Evolutionary conservation across 305 asterid genomes (phyloP).

Genomic region (Solanum chacoense): DNA sequence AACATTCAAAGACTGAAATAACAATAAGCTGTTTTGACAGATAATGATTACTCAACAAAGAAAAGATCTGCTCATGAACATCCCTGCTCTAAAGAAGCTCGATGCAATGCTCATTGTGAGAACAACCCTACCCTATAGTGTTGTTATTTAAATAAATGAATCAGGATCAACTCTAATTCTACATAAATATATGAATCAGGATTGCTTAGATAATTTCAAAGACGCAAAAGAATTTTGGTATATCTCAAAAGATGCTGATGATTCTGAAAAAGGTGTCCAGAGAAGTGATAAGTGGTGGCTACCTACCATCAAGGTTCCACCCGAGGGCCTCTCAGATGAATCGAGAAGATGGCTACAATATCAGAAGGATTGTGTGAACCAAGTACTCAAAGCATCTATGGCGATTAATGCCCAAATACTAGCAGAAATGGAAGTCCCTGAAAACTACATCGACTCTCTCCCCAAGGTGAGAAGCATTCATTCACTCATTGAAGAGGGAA

Average conservation of each 20-base stretch:
- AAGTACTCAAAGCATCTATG: slow-evolving; percentile 85
- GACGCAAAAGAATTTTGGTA: slow-evolving; percentile 66
- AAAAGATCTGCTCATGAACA: slow-evolving; percentile 54
- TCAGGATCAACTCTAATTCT: not conserved
- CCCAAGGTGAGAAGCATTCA: slow-evolving; percentile 47
- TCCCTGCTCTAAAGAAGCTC: slow-evolving; percentile 81
- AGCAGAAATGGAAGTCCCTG: slow-evolving; percentile 83
- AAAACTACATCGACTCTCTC: slow-evolving; percentile 72
- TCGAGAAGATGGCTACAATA: slow-evolving; percentile 18
- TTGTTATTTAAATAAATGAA: not conserved
- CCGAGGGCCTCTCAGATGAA: slow-evolving; percentile 54
- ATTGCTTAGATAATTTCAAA: slow-evolving; percentile 49
- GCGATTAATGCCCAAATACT: slow-evolving; percentile 78
- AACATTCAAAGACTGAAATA: not conserved
- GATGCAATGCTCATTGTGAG: slow-evolving; percentile 75
- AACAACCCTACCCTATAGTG: not conserved
- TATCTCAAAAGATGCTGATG: slow-evolving; percentile 54
- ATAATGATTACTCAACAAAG: slow-evolving; percentile 80
- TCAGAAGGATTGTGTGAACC: slow-evolving; percentile 45
- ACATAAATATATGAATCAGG: slow-evolving; percentile 19
- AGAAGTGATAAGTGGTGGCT: slow-evolving; percentile 83
- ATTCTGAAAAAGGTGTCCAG: slow-evolving; percentile 62
- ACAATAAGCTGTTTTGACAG: slow-evolving; percentile 13
- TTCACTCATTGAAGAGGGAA: not conserved
- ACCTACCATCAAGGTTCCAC: slow-evolving; percentile 77